phyloP scores from a whole-genome alignment of 768 basidiomycete species.

The Leucogyrophana mollusca region DNA sequence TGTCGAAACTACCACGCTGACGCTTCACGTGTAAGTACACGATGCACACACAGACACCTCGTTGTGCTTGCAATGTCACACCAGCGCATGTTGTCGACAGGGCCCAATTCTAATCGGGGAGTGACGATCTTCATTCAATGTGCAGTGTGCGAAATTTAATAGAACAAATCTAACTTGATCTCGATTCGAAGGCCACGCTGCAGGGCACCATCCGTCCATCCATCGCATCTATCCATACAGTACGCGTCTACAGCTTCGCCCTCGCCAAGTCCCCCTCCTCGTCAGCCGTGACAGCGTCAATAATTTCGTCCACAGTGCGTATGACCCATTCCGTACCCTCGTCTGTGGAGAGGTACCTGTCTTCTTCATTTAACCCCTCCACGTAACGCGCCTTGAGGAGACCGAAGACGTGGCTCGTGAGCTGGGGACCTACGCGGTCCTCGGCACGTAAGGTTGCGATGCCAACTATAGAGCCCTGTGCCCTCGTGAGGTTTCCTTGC shows the following conservation, averaged over 20 bases:
- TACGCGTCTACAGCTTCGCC: constrained; percentile 56
- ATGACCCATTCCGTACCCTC: constrained; percentile 90
- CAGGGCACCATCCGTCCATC: constrained; percentile 27
- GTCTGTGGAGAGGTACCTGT: constrained; percentile 79
- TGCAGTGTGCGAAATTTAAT: no score
- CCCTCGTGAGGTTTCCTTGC: constrained; percentile 84
- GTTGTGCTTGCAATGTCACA: constrained; percentile 13
- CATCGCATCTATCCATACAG: constrained; percentile 25
- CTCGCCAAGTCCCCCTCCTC: constrained; percentile 38
- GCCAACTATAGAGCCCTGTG: constrained; percentile 81
- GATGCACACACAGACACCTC: constrained; percentile 18
- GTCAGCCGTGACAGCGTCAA: constrained; percentile 65
- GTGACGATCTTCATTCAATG: no score
- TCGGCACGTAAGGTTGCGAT: constrained; percentile 85
- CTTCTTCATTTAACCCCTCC: constrained; percentile 62
- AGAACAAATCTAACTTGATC: no score
- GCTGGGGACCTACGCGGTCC: constrained; percentile 80
- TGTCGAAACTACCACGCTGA: constrained; percentile 26
- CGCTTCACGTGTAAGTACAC: constrained; percentile 32
- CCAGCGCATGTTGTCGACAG: no score
- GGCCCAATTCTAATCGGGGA: no score
- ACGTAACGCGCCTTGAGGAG: constrained; percentile 78
- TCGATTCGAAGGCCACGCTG: no score
- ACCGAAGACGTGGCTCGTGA: constrained; percentile 87
- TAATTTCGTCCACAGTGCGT: constrained; percentile 76